A percentile compares a stretch with the other conserved stretches of the same genome.
These are phyloP conservation scores for Stemphylium lycopersici DNA, from an alignment of 2,329 filamentous ascomycete genomes.

Conservation along the genomic window DNA sequence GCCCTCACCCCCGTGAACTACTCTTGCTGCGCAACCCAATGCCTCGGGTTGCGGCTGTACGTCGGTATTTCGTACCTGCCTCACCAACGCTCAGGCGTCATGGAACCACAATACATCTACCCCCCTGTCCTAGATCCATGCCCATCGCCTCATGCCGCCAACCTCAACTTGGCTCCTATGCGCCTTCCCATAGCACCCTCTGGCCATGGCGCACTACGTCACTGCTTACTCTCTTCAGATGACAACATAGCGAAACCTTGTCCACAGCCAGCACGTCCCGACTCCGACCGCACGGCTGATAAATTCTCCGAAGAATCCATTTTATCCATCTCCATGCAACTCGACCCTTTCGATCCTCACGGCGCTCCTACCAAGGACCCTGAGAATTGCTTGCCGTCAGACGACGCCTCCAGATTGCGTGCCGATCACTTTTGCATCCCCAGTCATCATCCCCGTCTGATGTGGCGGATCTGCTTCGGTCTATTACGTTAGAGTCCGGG, in stretches of 20 bases:
- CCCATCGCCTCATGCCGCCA: not conserved
- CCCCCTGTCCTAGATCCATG: not conserved
- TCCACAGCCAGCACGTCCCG: not conserved
- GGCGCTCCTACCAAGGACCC: not conserved
- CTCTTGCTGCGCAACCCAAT: not conserved
- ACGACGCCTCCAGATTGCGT: not conserved
- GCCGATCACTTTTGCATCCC: not conserved
- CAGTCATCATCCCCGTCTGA: not conserved
- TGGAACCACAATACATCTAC: not conserved
- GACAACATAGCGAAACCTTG: not conserved
- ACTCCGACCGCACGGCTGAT: slow-evolving; percentile 1
- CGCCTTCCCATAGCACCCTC: not conserved
- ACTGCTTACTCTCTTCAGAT: slow-evolving; percentile 3
- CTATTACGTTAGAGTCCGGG: slow-evolving; percentile 2
- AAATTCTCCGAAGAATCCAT: not conserved
- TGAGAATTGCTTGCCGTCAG: slow-evolving; percentile 2
- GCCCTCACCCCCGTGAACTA: not conserved
- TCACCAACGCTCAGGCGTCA: not conserved
- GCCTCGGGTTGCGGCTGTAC: slow-evolving; percentile 1
- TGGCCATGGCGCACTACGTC: not conserved
- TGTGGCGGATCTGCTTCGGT: slow-evolving; percentile 5
- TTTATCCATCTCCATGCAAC: not conserved
- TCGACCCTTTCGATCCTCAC: not conserved
- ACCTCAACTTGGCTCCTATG: not conserved
- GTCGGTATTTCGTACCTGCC: slow-evolving; percentile 10